A percentile compares a stretch with the other conserved stretches of the same genome.
Evolutionary conservation across 1,139 yeast species (phyloP).

Genomic region (Debaryomyces fabryi): DNA sequence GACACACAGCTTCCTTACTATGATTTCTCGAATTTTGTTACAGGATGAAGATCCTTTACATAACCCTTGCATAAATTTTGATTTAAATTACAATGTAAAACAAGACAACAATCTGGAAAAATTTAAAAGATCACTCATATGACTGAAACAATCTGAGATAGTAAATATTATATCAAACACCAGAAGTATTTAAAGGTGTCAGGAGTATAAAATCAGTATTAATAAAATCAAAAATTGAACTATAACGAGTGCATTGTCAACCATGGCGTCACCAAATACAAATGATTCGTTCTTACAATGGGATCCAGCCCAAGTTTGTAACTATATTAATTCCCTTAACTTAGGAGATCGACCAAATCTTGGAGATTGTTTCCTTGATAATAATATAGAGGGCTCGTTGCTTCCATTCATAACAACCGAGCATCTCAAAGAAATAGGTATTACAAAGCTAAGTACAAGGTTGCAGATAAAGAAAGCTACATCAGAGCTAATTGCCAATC

Average conservation of each 20-base stretch:
- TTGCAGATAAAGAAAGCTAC: constrained; percentile 53
- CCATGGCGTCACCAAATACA: constrained; percentile 20
- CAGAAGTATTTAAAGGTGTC: background rate
- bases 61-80: constrained; percentile 1
- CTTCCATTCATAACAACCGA: constrained; percentile 60
- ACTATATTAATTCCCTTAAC: constrained; percentile 30
- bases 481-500: constrained; percentile 44
- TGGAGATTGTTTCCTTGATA: constrained; percentile 45
- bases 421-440: constrained; percentile 64
- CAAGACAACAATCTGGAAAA: background rate
- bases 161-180: background rate
- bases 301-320: constrained; percentile 53
- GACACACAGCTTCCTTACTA: background rate
- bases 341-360: constrained; percentile 24
- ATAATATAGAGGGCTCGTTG: constrained; percentile 65
- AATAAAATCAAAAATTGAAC: background rate
- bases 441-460: constrained; percentile 43
- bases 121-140: background rate
- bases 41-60: background rate
- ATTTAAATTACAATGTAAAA: constrained; percentile 5
- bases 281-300: constrained; percentile 46
- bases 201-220: background rate
- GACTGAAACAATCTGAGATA: background rate
- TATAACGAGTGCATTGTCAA: background rate
- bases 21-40: background rate